phyloP scores from a whole-genome alignment of 2,329 filamentous ascomycete species.

The Neurospora crassa region DNA sequence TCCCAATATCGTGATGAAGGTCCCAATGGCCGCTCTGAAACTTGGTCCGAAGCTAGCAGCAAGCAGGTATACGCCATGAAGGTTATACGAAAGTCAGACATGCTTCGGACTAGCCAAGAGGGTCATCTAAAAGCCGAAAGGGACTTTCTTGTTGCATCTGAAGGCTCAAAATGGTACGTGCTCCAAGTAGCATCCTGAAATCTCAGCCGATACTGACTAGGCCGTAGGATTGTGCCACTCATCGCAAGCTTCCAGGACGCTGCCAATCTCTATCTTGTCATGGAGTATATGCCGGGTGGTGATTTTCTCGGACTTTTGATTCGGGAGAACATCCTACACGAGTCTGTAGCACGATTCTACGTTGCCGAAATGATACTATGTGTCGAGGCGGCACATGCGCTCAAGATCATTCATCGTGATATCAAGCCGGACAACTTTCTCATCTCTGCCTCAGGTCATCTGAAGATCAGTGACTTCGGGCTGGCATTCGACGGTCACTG shows the following conservation, averaged over 20 bases:
- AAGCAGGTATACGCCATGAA: constrained; percentile 88
- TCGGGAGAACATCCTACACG: constrained; percentile 72
- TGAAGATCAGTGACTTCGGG: constrained; percentile 95
- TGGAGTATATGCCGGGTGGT: constrained; percentile 97
- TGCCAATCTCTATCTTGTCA: constrained; percentile 79
- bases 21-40: not conserved
- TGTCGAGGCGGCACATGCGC: constrained; percentile 81
- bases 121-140: constrained; percentile 84
- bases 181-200: not conserved
- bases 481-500: constrained; percentile 93
- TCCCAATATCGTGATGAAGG: constrained; percentile 3
- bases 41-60: constrained; percentile 10
- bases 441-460: constrained; percentile 75
- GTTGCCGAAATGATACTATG: constrained; percentile 93
- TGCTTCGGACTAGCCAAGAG: constrained; percentile 86
- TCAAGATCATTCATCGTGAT: constrained; percentile 89
- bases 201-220: constrained; percentile 7
- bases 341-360: constrained; percentile 75
- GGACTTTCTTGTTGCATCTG: constrained; percentile 82
- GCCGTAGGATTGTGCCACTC: constrained; percentile 67
- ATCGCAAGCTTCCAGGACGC: constrained; percentile 84
- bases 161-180: constrained; percentile 68
- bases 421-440: constrained; percentile 97
- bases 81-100: constrained; percentile 86
- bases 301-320: constrained; percentile 86